Conservation (phyloP, 2,329 filamentous ascomycete species). For the Phialophora macrospora region DNA sequence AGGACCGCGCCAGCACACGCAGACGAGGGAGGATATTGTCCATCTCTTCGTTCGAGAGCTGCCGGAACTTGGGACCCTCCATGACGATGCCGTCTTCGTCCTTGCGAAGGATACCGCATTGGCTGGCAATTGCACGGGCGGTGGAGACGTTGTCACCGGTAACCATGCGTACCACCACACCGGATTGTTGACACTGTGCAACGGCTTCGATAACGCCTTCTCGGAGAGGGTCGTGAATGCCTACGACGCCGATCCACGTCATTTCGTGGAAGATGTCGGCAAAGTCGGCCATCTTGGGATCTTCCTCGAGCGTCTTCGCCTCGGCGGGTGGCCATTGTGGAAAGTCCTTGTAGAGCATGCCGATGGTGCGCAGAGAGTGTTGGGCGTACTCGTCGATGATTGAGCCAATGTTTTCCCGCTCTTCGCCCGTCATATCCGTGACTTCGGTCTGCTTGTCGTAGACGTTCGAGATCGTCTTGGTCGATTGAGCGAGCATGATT, state of each 20-base stretch:
- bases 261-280: slow-evolving; percentile 72
- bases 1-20: slow-evolving; percentile 68
- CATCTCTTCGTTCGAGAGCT: slow-evolving; percentile 64
- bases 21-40: slow-evolving; percentile 62
- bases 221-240: slow-evolving; percentile 75
- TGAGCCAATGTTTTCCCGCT: slow-evolving; percentile 41
- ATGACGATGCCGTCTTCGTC: slow-evolving; percentile 65
- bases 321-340: slow-evolving; percentile 68
- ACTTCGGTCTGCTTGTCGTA: slow-evolving; percentile 38
- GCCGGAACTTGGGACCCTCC: slow-evolving; percentile 71
- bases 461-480: slow-evolving; percentile 43
- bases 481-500: slow-evolving; percentile 49
- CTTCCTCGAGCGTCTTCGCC: slow-evolving; percentile 63
- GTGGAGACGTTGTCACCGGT: slow-evolving; percentile 75
- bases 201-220: slow-evolving; percentile 71
- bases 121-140: slow-evolving; percentile 72
- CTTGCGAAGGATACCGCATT: slow-evolving; percentile 69
- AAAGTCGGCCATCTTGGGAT: slow-evolving; percentile 67
- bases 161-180: slow-evolving; percentile 75
- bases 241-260: slow-evolving; percentile 73
- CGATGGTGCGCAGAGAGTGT: slow-evolving; percentile 74
- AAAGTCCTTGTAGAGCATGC: slow-evolving; percentile 74
- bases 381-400: slow-evolving; percentile 51
- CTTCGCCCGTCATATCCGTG: slow-evolving; percentile 37
- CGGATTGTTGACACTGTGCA: slow-evolving; percentile 67